Conservation (phyloP, 2,329 filamentous ascomycete genomes). For the Epichloe glyceriae region DNA sequence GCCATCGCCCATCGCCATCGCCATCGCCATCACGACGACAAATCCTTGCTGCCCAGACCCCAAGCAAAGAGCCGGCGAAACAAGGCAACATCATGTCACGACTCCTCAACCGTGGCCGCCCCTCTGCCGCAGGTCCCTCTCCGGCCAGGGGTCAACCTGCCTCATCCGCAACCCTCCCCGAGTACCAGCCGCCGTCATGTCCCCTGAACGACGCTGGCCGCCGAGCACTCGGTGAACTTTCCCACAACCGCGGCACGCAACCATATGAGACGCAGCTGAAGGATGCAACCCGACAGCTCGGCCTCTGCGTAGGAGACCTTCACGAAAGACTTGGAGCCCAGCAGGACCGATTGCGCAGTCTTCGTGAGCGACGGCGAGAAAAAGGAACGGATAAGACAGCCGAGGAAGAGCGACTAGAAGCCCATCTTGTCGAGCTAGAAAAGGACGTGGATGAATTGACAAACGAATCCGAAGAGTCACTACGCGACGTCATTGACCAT, state of each 20-base stretch:
- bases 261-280: conserved; percentile 34
- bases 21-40: conserved; percentile 1
- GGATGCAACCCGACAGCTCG: conserved; percentile 30
- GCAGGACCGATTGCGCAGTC: conserved; percentile 18
- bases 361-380: conserved; percentile 23
- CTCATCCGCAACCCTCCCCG: conserved; percentile 25
- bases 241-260: conserved; percentile 25
- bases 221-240: conserved; percentile 29
- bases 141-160: not conserved
- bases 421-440: conserved; percentile 26
- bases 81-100: conserved; percentile 18
- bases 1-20: not conserved
- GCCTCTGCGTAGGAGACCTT: conserved; percentile 32
- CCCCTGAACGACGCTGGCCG: conserved; percentile 28
- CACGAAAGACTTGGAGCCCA: conserved; percentile 33
- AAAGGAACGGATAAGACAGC: conserved; percentile 22
- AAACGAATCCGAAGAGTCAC: conserved; percentile 29
- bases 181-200: conserved; percentile 35
- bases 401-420: conserved; percentile 25
- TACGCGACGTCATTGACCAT: conserved; percentile 37
- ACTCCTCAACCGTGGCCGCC: conserved; percentile 16
- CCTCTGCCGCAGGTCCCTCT: conserved; percentile 7
- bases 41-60: not conserved
- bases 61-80: not conserved
- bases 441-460: conserved; percentile 29